Evolutionary conservation across 768 basidiomycete genomes (phyloP), one percentile per base, ranked within the genome.

Genomic region (Pilatotrama ljubarskyi): DNA sequence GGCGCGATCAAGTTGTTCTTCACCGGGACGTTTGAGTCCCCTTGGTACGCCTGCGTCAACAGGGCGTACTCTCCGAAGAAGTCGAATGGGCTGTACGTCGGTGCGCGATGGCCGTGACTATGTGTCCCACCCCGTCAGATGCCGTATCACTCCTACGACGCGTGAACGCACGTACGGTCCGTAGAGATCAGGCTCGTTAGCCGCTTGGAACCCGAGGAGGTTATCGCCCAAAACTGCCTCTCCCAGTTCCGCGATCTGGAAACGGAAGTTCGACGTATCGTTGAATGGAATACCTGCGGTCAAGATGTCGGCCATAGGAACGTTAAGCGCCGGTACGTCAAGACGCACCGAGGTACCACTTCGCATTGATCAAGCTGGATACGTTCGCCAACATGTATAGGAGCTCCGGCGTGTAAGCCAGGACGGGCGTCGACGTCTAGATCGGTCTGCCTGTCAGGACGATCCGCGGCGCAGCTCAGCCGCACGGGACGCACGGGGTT

Each of bases 161-260:
- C 8, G 20, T 3, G 25, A 22, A 2, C 0, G 66, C 0, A 55
- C 58, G 18, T 48, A 68, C 68, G 44, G 37, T 55, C 76, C 73
- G 62, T 87, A 93, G 64, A 91, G 80, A 76, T 93, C 90, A n/a
- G 90, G 90, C 72, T 92, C 90, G 70, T 92, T 91, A 1, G 85
- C 87, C 1, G 84, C 81, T 69, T 90, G 86, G 15, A 89, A 70
- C 0, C 86, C 90, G 24, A 87, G 71, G 15, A 92, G 74, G 58
- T 82, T 77, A 48, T 81, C 74, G 3, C 90, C 90, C 2, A 93
- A 76, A 56, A 90, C 85, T 17, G 71, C 61, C 68, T 89, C 80
- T 9, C 84, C 84, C 40, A 80, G 72, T 66, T 84, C 79, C 6
- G 83, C 86, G 25, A 88, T 83, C 20, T 70, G 69, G 25, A 85